Evolutionary conservation across 805 yeast species (phyloP).

Genomic region (Starmerella vitae): DNA sequence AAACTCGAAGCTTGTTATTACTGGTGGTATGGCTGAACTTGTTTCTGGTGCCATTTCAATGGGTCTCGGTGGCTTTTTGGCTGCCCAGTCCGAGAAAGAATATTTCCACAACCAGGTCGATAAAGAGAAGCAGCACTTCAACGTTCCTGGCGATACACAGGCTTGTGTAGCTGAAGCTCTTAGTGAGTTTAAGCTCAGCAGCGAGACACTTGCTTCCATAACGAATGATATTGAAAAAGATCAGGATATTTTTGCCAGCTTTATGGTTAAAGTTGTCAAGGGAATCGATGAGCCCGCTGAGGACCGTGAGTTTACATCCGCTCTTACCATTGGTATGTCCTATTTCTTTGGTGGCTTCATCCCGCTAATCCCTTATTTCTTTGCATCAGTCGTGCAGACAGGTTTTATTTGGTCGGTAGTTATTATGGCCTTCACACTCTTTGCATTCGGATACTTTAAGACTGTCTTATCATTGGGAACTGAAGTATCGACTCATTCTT

Average conservation of each 20-base stretch:
- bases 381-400: conserved; percentile 55
- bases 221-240: conserved; percentile 63
- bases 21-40: conserved; percentile 96
- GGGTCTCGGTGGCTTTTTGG: conserved; percentile 95
- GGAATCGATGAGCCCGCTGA: conserved; percentile 95
- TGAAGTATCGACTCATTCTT: conserved; percentile 38
- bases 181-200: conserved; percentile 52
- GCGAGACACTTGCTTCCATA: conserved; percentile 59
- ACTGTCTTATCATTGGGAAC: conserved; percentile 75
- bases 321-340: conserved; percentile 76
- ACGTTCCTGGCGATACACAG: conserved; percentile 34
- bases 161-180: conserved; percentile 72
- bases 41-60: conserved; percentile 94
- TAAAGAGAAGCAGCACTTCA: conserved; percentile 22
- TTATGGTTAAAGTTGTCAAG: conserved; percentile 73
- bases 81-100: conserved; percentile 70
- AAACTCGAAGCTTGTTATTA: conserved; percentile 74
- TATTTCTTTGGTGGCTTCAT: conserved; percentile 87
- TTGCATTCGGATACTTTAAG: conserved; percentile 75
- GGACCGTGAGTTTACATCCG: conserved; percentile 76
- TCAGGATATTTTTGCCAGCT: conserved; percentile 71
- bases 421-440: conserved; percentile 74
- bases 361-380: conserved; percentile 84
- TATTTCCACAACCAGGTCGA: conserved; percentile 22
- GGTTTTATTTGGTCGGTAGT: conserved; percentile 65